Base-by-base conservation (phyloP, 2,329 filamentous ascomycete species). In the Chrysoporthe deuterocubensis region DNA sequence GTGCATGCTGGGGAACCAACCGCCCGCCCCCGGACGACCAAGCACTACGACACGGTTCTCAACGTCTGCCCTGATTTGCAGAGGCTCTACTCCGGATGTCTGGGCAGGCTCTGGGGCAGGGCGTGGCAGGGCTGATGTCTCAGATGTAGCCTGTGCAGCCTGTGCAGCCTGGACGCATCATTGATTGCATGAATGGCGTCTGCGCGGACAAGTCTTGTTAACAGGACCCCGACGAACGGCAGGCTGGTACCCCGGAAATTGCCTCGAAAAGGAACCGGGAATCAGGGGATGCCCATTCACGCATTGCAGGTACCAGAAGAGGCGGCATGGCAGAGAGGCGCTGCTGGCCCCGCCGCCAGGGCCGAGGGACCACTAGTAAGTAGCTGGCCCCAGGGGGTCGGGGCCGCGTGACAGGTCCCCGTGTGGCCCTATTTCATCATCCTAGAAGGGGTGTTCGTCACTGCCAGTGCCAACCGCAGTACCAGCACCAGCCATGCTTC, bases 351-450 rank as follows among this genome's bases (percentile, higher is more conserved):
- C 26, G 26, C 50, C 50, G 50, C 21, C 26, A 32, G 50, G 26
- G 50, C 21, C 50, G 50, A 54, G 26, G 50, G 11, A 34, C 50
- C 50, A 16, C 6, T 40, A 18, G 21, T 40, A 57, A 9, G 54
- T 40, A 57, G 21, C 1, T 54, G 32, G 50, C 6, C 26, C 50
- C 54, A 40, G 34, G 54, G 54, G 9, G 14, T 43, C 9, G 50
- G 26, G 40, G 34, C 37, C 48, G 21, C 61, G 61, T 63, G 61
- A 63, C 61, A 43, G 34, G 37, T 42, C 34, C 61, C 37, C 61
- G 18, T 42, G 61, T 48, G 46, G 61, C 44, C 26, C 40, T 37
- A 52, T 52, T 43, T 42, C 61, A 63, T 63, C 61, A 63, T 54
- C 61, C 34, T 7, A 34, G 18, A n/a, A 4, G 34, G 26, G 34